A percentile compares a stretch with the other conserved stretches of the same genome.
Evolutionary conservation across 345 rosid genomes (phyloP).

Genomic region (Populus tremula): DNA sequence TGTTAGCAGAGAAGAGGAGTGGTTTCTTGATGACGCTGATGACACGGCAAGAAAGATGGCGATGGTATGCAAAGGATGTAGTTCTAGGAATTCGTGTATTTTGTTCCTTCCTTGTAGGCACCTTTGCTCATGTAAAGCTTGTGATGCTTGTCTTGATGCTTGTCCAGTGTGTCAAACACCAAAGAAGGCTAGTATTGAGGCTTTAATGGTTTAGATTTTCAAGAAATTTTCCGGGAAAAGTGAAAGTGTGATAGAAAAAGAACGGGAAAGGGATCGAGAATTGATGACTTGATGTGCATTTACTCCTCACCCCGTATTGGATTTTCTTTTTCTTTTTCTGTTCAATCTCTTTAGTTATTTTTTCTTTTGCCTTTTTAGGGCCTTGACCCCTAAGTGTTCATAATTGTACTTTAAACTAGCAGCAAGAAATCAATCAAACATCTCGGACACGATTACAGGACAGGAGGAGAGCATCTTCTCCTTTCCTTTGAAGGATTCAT

Average conservation of each 20-base stretch:
- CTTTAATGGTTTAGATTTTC: conserved; percentile 37
- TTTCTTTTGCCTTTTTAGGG: conserved; percentile 10
- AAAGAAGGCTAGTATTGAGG: conserved; percentile 76
- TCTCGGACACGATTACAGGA: conserved; percentile 24
- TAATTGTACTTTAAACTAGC: conserved; percentile 15
- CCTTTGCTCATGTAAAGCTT: conserved; percentile 66
- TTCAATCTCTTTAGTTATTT: background rate
- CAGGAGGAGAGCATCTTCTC: conserved; percentile 19
- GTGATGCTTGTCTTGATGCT: conserved; percentile 50
- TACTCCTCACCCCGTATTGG: background rate
- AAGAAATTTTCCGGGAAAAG: conserved; percentile 41
- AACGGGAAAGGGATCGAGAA: background rate
- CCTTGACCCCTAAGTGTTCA: background rate
- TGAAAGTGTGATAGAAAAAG: background rate
- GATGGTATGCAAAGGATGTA: conserved; percentile 54
- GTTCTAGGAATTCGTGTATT: conserved; percentile 48
- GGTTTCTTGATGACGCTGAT: background rate
- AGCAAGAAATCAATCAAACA: conserved; percentile 2
- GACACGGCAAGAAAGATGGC: background rate
- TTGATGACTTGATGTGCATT: background rate
- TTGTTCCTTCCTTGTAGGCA: conserved; percentile 94
- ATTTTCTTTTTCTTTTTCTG: background rate
- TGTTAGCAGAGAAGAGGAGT: conserved; percentile 11
- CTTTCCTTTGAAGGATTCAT: conserved; percentile 3
- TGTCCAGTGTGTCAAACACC: conserved; percentile 71